Evolutionary conservation across 768 basidiomycete genomes (phyloP), one percentile per base, ranked within the genome.

Genomic region (Leccinum arenicola): DNA sequence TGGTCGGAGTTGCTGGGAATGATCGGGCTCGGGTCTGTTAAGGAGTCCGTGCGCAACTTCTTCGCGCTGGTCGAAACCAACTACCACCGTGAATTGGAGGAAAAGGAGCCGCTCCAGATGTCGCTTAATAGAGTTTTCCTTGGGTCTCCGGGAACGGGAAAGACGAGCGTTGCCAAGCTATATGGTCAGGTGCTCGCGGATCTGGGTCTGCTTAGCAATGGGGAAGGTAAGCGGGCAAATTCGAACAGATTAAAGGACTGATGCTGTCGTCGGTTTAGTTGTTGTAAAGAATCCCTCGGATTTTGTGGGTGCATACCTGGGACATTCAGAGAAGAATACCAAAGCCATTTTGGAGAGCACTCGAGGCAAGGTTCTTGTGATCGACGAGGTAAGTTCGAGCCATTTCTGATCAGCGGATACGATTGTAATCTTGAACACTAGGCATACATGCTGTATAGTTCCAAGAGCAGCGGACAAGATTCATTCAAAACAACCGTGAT

Each of bases 101-200:
- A 88, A 62, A 74, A 78, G 63, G 75, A 81, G 31, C 84, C 83
- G 0, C 54, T 85, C 17, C 73, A 78, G 49, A 66, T 84, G 45
- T 82, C 85, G 9, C 76, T 89, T 59, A 88, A 89, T 60, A 81
- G 83, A 15, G 82, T 85, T 0, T 88, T 89, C 70, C 64, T 86
- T 29, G 88, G 88, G 1, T 81, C 82, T 11, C 87, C 87, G 6
- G 87, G 87, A 3, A 88, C 87, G 0, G 87, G 87, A 0, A 89
- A 89, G 68, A 89, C 87, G 1, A 84, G 84, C 0, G 87, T 89
- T 0, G 87, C 84, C 0, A 83, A 82, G 63, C 66, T 87, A 4
- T 89, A 89, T 61, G 88, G 88, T 1, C 78, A 80, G 57, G 83
- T 88, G 50, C 68, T 89, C 12, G 80, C 76, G 0, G 85, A 87